Evolutionary conservation across 1,284 basidiomycete genomes (phyloP), one percentile per base, ranked within the genome.

Genomic region (Coriolopsis trogii): DNA sequence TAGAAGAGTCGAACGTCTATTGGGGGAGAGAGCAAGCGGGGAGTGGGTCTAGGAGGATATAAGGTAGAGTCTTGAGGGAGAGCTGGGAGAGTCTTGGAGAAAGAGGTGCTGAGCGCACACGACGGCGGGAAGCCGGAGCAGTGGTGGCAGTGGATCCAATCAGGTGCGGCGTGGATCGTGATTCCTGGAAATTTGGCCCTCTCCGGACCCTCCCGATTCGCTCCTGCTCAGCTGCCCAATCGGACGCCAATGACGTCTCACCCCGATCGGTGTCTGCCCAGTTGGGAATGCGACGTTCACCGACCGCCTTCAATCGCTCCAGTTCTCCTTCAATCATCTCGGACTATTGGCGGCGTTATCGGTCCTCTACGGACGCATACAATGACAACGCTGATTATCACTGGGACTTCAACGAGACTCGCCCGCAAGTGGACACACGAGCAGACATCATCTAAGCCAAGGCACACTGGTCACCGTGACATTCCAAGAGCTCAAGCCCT

Each of bases 141-240:
- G 39, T 39, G 46, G 53, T 38, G 46, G 51, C 45, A 36, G 42
- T 43, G 46, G 46, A 25, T 34, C 54, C 49, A 52, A 59, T 54
- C 53, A 60, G 55, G 45, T 48, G 43, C 50, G 33, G 36, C 16
- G 24, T 50, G 53, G 58, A 55, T 48, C 53, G 46, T 60, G 58
- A 60, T 60, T 34, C n/a, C 33, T n/a, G 7, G 33, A 55, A 57
- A 50, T 42, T 47, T 53, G 15, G 37, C 26, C 39, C 12, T 25
- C 7, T 42, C 51, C 51, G 51, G 45, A 12, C 24, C 21, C 46
- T 26, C 28, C 51, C 51, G 51, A 52, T 36, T 38, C 13, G 28
- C 12, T n/a, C 26, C 15, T 15, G 23, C 30, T 25, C 24, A 5
- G 23, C 30, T 20, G 12, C 1, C 39, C 41, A 29, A 43, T 45